phyloP scores from a whole-genome alignment of 306 rosid genomes.

The Glycine soja region DNA sequence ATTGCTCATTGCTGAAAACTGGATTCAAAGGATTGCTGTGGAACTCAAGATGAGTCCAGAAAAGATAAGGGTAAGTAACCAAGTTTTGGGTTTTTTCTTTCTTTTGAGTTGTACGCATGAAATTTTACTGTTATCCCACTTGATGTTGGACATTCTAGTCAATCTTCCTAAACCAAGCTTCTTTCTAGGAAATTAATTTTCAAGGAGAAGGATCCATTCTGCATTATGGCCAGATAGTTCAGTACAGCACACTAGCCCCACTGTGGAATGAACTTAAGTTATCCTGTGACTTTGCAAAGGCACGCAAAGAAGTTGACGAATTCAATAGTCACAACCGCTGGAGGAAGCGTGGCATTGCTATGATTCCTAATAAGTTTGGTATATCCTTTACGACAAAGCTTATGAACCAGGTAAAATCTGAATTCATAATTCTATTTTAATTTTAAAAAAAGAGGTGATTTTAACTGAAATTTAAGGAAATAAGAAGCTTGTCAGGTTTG shows the following conservation, averaged over 20 bases:
- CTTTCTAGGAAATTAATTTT: constrained; percentile 81
- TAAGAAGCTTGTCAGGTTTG: constrained; percentile 30
- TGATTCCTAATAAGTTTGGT: constrained; percentile 95
- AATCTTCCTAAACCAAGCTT: constrained; percentile 41
- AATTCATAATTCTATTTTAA: constrained; percentile 16
- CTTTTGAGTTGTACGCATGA: constrained; percentile 29
- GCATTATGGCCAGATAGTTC: constrained; percentile 83
- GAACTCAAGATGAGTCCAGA: constrained; percentile 89
- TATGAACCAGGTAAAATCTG: constrained; percentile 85
- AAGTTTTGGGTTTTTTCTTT: not conserved
- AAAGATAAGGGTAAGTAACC: constrained; percentile 71
- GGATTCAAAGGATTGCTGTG: constrained; percentile 88
- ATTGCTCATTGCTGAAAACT: constrained; percentile 89
- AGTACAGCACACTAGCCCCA: constrained; percentile 74
- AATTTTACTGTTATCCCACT: constrained; percentile 30
- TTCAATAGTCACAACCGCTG: constrained; percentile 80
- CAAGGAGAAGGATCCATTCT: constrained; percentile 84
- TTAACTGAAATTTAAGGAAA: constrained; percentile 20
- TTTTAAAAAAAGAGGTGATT: constrained; percentile 1
- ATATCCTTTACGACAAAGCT: constrained; percentile 84
- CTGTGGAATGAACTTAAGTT: constrained; percentile 80
- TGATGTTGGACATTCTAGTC: constrained; percentile 32
- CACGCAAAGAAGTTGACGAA: constrained; percentile 67
- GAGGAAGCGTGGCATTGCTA: constrained; percentile 91
- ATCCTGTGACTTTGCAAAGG: constrained; percentile 75